Evolutionary conservation across 805 yeast genomes (phyloP).

Genomic region (Candida pseudoglaebosa): DNA sequence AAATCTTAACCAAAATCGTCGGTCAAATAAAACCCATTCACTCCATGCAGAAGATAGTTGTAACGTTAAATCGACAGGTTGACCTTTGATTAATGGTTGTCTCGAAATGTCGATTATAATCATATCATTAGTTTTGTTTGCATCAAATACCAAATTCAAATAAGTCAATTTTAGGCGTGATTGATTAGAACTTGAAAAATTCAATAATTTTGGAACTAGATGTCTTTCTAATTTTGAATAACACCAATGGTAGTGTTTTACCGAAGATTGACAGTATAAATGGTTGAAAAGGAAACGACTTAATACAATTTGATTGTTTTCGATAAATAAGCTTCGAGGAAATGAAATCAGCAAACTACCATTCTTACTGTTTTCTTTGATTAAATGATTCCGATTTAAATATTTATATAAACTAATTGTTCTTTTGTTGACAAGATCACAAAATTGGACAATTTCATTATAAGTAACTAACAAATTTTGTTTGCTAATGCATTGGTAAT

Average conservation of each 20-base stretch:
- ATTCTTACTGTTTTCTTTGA: conserved; percentile 3
- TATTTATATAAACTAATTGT: conserved; percentile 6
- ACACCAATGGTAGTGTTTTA: conserved; percentile 35
- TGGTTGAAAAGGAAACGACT: conserved; percentile 26
- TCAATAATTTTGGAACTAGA: conserved; percentile 23
- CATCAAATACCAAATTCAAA: conserved; percentile 20
- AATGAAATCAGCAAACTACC: conserved; percentile 11
- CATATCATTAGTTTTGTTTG: conserved; percentile 1
- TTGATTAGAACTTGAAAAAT: conserved; percentile 5
- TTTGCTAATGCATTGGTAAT: conserved; percentile 8
- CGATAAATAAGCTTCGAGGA: conserved; percentile 9
- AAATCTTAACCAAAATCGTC: conserved; percentile 34
- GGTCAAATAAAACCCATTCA: conserved; percentile 37
- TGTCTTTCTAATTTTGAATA: conserved; percentile 35
- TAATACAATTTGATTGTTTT: conserved; percentile 14
- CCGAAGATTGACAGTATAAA: conserved; percentile 26
- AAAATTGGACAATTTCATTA: conserved; percentile 7
- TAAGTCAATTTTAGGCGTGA: conserved; percentile 13
- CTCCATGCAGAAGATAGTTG: conserved; percentile 12
- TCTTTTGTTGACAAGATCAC: conserved; percentile 6
- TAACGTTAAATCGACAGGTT: conserved; percentile 4
- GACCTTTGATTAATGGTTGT: conserved; percentile 19
- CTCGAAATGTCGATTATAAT: conserved; percentile 14
- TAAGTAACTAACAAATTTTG: conserved; percentile 11
- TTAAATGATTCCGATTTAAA: conserved; percentile 3